Evolutionary conservation across 2,329 filamentous ascomycete species (phyloP), one percentile per base, ranked within the genome.

Genomic region (Coniochaeta hoffmannii): DNA sequence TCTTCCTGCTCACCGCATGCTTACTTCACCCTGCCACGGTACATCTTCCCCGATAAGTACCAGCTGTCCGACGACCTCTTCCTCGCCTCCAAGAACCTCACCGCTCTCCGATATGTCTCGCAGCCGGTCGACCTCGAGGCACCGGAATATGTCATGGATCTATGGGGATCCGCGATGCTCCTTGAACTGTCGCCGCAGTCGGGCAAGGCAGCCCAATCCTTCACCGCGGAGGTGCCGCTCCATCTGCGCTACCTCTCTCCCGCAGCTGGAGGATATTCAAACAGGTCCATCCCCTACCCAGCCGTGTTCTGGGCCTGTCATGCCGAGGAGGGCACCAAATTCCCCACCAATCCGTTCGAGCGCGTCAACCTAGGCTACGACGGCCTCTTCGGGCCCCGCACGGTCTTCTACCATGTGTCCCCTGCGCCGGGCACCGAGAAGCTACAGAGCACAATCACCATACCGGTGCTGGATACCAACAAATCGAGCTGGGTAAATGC

Each of bases 221-320:
- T n/a, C 65, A 74, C 80, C 7, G 81, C 80, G 11, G 81, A 86
- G 56, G 81, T 97, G 34, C 92, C 93, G 0, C 78, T 96, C 14
- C 93, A 97, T 66, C 78, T 96, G 3, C 87, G 93, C 31, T 97
- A 97, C 68, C 77, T 96, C 4, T 72, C 77, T 6, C 88, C 88
- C 0, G 76, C 78, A 0, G 68, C 70, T 44, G 76, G 76, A 2
- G 85, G 85, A 2, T 76, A 82, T 59, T 68, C 72, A 2, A 61
- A 76, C 4, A 69, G 85, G 1, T 73, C 83, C n/a, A 69, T 94
- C 0, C 89, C 93, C 0, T 92, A 88, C 74, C 93, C 93, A 0
- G 81, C 83, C 0, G 81, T 97, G 0, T 97, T 97, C 74, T 97
- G 92, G 92, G 90, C 91, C 0, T 97, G 93, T 66, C 77, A 81